These are phyloP conservation scores for Colletotrichum orbiculare DNA, from an alignment of 2,329 filamentous ascomycete genomes.

Conservation along the genomic window DNA sequence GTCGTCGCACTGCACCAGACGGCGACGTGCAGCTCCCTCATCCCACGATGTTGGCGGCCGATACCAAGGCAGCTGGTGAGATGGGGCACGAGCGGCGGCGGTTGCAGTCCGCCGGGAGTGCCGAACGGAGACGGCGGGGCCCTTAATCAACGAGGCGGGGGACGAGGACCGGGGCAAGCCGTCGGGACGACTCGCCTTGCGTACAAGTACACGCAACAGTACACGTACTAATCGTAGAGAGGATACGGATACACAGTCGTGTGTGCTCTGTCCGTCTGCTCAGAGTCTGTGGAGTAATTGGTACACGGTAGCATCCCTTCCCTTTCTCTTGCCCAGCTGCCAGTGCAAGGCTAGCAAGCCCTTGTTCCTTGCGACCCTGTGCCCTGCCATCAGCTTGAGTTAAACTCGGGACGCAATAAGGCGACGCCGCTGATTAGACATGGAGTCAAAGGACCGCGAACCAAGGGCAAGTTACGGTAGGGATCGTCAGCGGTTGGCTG, in stretches of 20 bases:
- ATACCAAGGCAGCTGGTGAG: constrained; percentile 13
- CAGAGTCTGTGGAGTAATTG: no score
- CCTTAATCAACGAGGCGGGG: constrained; percentile 21
- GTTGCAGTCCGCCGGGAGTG: constrained; percentile 16
- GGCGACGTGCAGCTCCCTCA: not conserved
- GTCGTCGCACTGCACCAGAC: constrained; percentile 15
- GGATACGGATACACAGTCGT: no score
- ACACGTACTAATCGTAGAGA: no score
- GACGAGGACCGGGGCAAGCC: not conserved
- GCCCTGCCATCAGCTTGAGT: constrained; percentile 1
- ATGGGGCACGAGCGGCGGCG: not conserved
- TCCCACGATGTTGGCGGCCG: constrained; percentile 19
- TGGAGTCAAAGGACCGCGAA: not conserved
- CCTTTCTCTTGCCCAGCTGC: no score
- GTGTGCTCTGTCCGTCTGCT: no score
- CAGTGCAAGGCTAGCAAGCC: not conserved
- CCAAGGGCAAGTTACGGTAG: not conserved
- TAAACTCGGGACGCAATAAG: not conserved
- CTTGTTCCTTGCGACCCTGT: not conserved
- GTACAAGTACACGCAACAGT: no score
- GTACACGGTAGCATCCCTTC: no score
- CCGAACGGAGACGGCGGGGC: constrained; percentile 31
- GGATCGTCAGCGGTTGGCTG: constrained; percentile 8
- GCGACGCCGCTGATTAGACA: constrained; percentile 13
- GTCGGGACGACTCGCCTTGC: constrained; percentile 10